Conservation (phyloP, 192 early-diverging fungal species). For the Coemansia furcata region DNA sequence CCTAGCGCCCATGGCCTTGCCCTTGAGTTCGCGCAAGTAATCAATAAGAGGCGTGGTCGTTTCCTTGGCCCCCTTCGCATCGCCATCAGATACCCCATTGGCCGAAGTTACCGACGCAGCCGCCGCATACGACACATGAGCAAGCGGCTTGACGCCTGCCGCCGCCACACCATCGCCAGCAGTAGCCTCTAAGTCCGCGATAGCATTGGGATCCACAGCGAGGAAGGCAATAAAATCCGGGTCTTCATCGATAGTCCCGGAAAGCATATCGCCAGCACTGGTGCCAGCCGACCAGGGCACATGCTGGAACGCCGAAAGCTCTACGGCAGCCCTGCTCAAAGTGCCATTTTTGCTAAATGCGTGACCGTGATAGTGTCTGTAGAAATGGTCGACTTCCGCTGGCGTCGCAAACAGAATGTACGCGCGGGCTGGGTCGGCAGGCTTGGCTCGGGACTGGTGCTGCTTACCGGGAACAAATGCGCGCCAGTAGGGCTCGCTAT, state of each 20-base stretch:
- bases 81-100: not conserved
- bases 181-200: not conserved
- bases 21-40: constrained; percentile 40
- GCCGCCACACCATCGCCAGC: not conserved
- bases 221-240: constrained; percentile 38
- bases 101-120: constrained; percentile 11
- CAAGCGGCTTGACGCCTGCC: not conserved
- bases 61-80: not conserved
- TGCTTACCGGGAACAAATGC: constrained; percentile 34
- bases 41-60: constrained; percentile 32
- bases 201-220: not conserved
- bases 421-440: constrained; percentile 29
- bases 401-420: constrained; percentile 40
- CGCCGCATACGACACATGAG: constrained; percentile 31
- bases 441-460: constrained; percentile 29
- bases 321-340: constrained; percentile 22
- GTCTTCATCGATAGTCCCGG: constrained; percentile 29
- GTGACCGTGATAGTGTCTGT: constrained; percentile 40
- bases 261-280: constrained; percentile 10
- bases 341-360: constrained; percentile 32
- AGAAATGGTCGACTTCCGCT: constrained; percentile 34
- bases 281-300: not conserved
- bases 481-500: constrained; percentile 44
- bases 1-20: not conserved
- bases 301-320: constrained; percentile 35